Percentiles rank a stretch among this genome's conserved stretches.
These are phyloP conservation scores for Nigrospora oryzae DNA, from an alignment of 2,329 filamentous ascomycete species.

Conservation along the genomic window DNA sequence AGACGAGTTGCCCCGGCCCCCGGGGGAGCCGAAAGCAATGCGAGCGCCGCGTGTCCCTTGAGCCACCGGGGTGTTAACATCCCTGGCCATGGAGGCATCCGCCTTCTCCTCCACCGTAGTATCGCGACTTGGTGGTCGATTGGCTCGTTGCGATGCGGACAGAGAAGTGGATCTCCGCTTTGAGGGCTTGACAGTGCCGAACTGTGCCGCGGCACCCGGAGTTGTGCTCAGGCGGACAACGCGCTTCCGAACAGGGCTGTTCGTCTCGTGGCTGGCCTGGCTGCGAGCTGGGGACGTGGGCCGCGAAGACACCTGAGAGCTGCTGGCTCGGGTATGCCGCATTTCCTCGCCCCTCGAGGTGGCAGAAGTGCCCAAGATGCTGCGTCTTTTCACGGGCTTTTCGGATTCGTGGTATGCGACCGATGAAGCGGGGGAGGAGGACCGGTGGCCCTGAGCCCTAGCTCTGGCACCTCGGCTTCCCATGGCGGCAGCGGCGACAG, in stretches of 20 bases:
- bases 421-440: constrained; percentile 27
- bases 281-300: constrained; percentile 35
- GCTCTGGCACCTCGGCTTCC: constrained; percentile 29
- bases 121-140: constrained; percentile 31
- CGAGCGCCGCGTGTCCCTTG: constrained; percentile 45
- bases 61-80: constrained; percentile 43
- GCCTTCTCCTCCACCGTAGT: constrained; percentile 30
- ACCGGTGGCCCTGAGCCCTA: constrained; percentile 31
- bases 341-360: constrained; percentile 33
- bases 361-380: constrained; percentile 35
- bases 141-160: constrained; percentile 24
- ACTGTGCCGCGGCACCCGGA: constrained; percentile 20
- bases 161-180: constrained; percentile 44
- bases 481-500: not conserved
- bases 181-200: constrained; percentile 17
- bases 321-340: constrained; percentile 38
- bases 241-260: constrained; percentile 46
- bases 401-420: constrained; percentile 10
- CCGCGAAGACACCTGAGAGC: constrained; percentile 33
- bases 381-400: constrained; percentile 34
- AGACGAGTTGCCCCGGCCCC: constrained; percentile 28
- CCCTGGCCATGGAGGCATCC: constrained; percentile 21
- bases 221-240: constrained; percentile 49
- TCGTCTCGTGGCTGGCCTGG: constrained; percentile 27
- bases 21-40: constrained; percentile 44